Evolutionary conservation across 495 filamentous ascomycete genomes (phyloP), one percentile per base, ranked within the genome.

Genomic region (Penicillium argentinense): DNA sequence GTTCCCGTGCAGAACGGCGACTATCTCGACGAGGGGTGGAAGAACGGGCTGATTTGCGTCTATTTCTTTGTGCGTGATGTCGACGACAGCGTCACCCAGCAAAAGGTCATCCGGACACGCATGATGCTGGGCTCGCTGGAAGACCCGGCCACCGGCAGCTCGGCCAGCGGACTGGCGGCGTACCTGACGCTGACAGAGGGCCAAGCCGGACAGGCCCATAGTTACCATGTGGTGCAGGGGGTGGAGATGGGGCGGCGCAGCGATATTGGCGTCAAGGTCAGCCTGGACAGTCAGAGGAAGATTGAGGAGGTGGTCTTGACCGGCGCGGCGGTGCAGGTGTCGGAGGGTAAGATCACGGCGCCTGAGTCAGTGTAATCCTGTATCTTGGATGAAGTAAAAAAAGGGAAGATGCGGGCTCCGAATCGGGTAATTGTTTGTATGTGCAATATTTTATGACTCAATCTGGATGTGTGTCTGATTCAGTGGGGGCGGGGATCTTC

Each of bases 161-260:
- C 82, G 45, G 81, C 83, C 27, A 76, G 75, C 52, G 80, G 77
- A 13, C 54, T 88, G 53, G 68, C 75, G 23, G 66, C 74, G 11
- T 86, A 80, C 55, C 62, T 89, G 39, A 71, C 81, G 6, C 55
- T 86, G 36, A 66, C 56, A 13, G 66, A 64, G 39, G 57, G 51
- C 1, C 44, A 48, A 38, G 54, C 54, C 22, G 55, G 64, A n/a
- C 46, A 50, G 45, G 27, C 48, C 17, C 54, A 59, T 32, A 64
- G 56, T 50, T 84, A 78, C 54, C 65, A 66, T 34, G 57, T 91
- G 42, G 78, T 77, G 52, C 88, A 91, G 68, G 88, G 87, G 0
- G 82, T 90, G 9, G 87, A 91, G 69, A 91, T 90, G 83, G 86
- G 84, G 0, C 68, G 86, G 46, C 67, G 66, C 53, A 89, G 86